A percentile compares a stretch with the other conserved stretches of the same genome.
Evolutionary conservation across 1,284 basidiomycete species (phyloP).

Genomic region (Ganoderma meredithae): DNA sequence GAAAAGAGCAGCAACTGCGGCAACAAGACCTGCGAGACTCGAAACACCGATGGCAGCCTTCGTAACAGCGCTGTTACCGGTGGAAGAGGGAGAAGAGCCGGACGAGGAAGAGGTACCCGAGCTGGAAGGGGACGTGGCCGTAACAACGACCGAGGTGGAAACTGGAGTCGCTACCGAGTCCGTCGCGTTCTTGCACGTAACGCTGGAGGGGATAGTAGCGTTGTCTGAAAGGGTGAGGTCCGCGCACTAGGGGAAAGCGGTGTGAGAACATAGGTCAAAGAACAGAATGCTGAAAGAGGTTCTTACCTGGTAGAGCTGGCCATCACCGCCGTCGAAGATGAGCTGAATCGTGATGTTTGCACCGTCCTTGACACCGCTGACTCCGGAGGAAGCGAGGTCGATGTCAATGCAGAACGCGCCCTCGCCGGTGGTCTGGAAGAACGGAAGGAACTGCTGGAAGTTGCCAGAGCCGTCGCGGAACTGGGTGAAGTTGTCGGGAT

Average conservation of each 20-base stretch:
- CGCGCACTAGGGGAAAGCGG: slow-evolving; percentile 58
- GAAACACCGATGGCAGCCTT: slow-evolving; percentile 32
- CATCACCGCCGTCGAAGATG: slow-evolving; percentile 71
- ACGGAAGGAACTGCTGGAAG: slow-evolving; percentile 46
- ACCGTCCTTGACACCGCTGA: slow-evolving; percentile 59
- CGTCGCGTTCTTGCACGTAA: slow-evolving; percentile 43
- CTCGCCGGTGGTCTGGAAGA: slow-evolving; percentile 58
- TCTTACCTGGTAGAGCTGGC: slow-evolving; percentile 68
- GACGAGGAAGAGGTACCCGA: slow-evolving; percentile 9
- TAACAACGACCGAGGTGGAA: slow-evolving; percentile 22
- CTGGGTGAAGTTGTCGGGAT: slow-evolving; percentile 71
- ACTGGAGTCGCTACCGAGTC: slow-evolving; percentile 30
- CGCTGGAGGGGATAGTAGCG: slow-evolving; percentile 45
- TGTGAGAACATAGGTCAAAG: background rate
- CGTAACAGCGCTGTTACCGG: slow-evolving; percentile 26
- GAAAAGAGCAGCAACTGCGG: slow-evolving; percentile 31
- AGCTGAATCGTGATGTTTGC: slow-evolving; percentile 70
- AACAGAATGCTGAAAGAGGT: background rate
- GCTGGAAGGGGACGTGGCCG: slow-evolving; percentile 27
- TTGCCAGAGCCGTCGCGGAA: slow-evolving; percentile 39
- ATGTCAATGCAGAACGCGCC: slow-evolving; percentile 70
- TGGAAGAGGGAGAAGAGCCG: slow-evolving; percentile 24
- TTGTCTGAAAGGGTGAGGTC: slow-evolving; percentile 69
- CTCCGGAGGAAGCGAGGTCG: slow-evolving; percentile 57
- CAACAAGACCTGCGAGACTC: slow-evolving; percentile 33